These are phyloP conservation scores for Kalaharituber pfeilii DNA, from an alignment of 2,329 filamentous ascomycete species.

Conservation along the genomic window DNA sequence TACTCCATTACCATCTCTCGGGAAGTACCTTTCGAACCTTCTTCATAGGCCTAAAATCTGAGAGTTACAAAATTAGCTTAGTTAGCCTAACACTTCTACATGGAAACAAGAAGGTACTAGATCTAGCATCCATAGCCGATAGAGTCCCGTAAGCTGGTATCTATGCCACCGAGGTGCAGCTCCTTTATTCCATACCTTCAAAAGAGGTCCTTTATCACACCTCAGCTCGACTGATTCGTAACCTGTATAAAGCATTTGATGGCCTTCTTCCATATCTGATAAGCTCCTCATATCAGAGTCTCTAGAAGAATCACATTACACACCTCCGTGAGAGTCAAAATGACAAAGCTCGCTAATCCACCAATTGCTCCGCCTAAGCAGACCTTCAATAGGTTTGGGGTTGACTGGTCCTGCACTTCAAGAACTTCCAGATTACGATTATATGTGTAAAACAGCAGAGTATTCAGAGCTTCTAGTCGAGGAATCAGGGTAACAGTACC, in stretches of 20 bases:
- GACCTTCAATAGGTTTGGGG: constrained; percentile 43
- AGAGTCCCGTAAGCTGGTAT: constrained; percentile 69
- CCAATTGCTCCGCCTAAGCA: constrained; percentile 68
- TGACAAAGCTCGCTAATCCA: constrained; percentile 67
- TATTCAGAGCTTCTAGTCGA: constrained; percentile 81
- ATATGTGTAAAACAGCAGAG: constrained; percentile 76
- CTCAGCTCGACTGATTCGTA: constrained; percentile 39
- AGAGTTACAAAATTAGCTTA: not conserved
- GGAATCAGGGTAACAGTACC: constrained; percentile 73
- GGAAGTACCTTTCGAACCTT: constrained; percentile 46
- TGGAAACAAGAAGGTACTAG: not conserved
- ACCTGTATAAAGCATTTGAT: constrained; percentile 17
- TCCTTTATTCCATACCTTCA: constrained; percentile 44
- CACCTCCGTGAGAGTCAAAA: constrained; percentile 78
- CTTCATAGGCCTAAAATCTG: constrained; percentile 77
- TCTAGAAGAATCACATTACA: constrained; percentile 28
- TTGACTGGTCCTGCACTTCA: constrained; percentile 22
- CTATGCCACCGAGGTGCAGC: constrained; percentile 60
- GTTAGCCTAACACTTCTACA: not conserved
- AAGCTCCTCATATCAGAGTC: too few species aligned
- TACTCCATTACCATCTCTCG: constrained; percentile 23
- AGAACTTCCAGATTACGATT: constrained; percentile 61
- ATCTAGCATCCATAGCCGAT: constrained; percentile 89
- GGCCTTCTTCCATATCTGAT: too few species aligned
- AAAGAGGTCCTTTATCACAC: constrained; percentile 45